These are phyloP conservation scores for Rhizopogon vulgaris DNA, from an alignment of 768 basidiomycete species.

Conservation along the genomic window DNA sequence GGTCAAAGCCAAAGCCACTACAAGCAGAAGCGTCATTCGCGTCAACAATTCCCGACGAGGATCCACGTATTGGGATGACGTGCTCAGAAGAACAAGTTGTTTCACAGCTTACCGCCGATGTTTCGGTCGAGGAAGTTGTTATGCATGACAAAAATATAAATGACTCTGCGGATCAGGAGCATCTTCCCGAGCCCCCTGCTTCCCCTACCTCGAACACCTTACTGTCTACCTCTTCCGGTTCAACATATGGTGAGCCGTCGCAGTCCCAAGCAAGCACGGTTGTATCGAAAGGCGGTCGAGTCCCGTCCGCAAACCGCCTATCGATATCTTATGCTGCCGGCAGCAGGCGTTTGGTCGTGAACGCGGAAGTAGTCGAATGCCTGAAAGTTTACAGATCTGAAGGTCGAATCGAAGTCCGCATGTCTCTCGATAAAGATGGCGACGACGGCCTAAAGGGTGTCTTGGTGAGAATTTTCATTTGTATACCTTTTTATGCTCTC, in stretches of 20 bases:
- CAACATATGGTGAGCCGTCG: constrained; percentile 40
- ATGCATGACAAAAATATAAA: constrained; percentile 12
- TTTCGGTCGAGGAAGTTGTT: constrained; percentile 13
- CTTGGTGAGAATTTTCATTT: constrained; percentile 43
- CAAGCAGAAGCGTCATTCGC: constrained; percentile 40
- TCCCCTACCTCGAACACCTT: constrained; percentile 51
- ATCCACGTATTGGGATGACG: constrained; percentile 24
- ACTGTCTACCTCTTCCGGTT: constrained; percentile 25
- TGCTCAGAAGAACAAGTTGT: constrained; percentile 21
- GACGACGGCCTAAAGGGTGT: constrained; percentile 65
- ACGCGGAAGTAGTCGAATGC: constrained; percentile 80
- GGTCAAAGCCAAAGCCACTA: constrained; percentile 27
- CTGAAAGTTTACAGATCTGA: constrained; percentile 77
- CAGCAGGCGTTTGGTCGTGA: constrained; percentile 77
- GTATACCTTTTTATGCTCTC: constrained; percentile 2
- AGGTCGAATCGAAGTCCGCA: constrained; percentile 77
- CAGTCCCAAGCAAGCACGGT: constrained; percentile 21
- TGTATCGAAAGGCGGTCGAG: constrained; percentile 31
- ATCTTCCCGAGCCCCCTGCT: constrained; percentile 53
- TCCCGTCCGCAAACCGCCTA: constrained; percentile 77
- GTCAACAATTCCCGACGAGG: constrained; percentile 47
- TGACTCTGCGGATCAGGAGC: constrained; percentile 30
- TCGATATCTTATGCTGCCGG: constrained; percentile 95
- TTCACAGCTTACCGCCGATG: constrained; percentile 10
- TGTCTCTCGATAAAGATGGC: constrained; percentile 54